Percentiles rank a stretch among this genome's conserved stretches.
Evolutionary conservation across 495 filamentous ascomycete genomes (phyloP).

Genomic region (Immersiella caudata): DNA sequence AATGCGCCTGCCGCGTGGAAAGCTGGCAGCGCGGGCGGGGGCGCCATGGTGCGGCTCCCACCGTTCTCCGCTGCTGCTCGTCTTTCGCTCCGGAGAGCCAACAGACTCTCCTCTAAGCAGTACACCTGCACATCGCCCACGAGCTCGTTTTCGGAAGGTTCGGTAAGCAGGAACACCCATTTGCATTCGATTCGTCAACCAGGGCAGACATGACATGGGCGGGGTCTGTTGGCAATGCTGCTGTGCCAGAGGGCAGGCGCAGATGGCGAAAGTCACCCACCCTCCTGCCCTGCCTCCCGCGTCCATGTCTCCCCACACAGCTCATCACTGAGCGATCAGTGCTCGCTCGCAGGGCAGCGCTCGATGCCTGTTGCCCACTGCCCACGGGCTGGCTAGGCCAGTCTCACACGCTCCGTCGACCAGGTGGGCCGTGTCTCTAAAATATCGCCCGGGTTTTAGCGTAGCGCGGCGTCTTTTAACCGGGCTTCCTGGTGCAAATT

Average conservation of each 20-base stretch:
- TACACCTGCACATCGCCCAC: too few species aligned
- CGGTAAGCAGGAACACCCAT: neutral
- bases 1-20: neutral
- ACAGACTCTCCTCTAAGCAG: neutral
- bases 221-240: constrained; percentile 18
- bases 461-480: constrained; percentile 29
- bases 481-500: constrained; percentile 22
- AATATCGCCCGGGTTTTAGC: constrained; percentile 28
- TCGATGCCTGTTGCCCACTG: neutral
- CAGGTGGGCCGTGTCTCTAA: constrained; percentile 26
- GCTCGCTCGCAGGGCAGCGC: neutral
- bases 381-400: constrained; percentile 12
- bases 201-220: constrained; percentile 7
- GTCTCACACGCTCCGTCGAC: constrained; percentile 19
- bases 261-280: constrained; percentile 14
- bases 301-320: neutral
- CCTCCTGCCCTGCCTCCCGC: constrained; percentile 5
- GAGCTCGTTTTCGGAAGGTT: neutral
- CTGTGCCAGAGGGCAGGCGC: constrained; percentile 3
- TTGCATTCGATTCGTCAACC: constrained; percentile 12
- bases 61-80: neutral
- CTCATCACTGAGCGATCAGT: neutral
- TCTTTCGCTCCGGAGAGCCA: neutral
- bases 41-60: neutral
- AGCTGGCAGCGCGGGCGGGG: neutral